These are phyloP conservation scores for Mortierella claussenii DNA, from an alignment of 192 early-diverging fungal species.

Conservation along the genomic window DNA sequence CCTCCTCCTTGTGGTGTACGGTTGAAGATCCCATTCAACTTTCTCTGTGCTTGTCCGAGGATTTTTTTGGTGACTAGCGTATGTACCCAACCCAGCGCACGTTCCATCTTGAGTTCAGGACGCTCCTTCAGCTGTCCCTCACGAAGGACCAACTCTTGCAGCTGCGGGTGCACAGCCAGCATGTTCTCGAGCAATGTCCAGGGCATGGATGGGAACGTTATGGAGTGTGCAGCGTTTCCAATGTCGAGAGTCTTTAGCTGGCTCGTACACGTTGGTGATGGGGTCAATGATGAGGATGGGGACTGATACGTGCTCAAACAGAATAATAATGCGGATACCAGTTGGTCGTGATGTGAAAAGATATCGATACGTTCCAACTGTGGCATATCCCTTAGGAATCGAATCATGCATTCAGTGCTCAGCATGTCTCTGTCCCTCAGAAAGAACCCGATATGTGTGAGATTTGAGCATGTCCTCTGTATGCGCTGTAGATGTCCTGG, in stretches of 20 bases:
- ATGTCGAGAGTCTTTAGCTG: conserved; percentile 8
- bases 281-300: not conserved
- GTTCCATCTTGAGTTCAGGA: not conserved
- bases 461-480: conserved; percentile 12
- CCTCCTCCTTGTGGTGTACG: not conserved
- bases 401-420: conserved; percentile 1
- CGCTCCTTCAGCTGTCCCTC: not conserved
- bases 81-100: not conserved
- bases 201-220: conserved; percentile 1
- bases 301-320: conserved; percentile 3
- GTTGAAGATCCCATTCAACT: conserved; percentile 2
- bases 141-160: conserved; percentile 1
- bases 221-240: conserved; percentile 1
- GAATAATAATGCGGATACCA: conserved; percentile 4
- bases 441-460: conserved; percentile 12
- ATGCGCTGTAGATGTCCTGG: conserved; percentile 9
- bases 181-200: conserved; percentile 13
- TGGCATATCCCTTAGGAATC: conserved; percentile 12
- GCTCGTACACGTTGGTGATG: not conserved
- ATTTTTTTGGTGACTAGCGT: not conserved
- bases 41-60: conserved; percentile 6
- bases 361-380: conserved; percentile 12
- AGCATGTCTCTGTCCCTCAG: not conserved
- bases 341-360: conserved; percentile 4
- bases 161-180: conserved; percentile 1